Conservation (phyloP, 2,329 filamentous ascomycete genomes). For the Penicillium freii region DNA sequence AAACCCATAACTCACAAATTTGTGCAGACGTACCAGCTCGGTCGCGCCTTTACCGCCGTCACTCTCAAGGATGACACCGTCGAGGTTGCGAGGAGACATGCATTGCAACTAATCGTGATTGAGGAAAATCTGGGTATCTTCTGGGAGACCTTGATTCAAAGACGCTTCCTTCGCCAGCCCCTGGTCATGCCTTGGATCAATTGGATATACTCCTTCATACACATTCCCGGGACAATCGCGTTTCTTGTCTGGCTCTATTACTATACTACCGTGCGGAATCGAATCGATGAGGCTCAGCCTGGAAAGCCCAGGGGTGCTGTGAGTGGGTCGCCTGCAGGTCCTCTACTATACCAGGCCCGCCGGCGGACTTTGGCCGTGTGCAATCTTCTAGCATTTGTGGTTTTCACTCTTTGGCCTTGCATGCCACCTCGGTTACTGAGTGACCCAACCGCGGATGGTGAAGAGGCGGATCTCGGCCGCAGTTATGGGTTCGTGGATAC, state of each 20-base stretch:
- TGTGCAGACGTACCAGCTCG: constrained; percentile 69
- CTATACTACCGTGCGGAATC: constrained; percentile 63
- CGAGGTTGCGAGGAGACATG: constrained; percentile 65
- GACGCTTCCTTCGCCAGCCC: constrained; percentile 55
- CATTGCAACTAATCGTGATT: constrained; percentile 64
- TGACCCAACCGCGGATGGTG: constrained; percentile 54
- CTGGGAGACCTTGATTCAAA: constrained; percentile 62
- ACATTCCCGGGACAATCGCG: constrained; percentile 72
- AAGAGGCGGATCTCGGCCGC: constrained; percentile 58
- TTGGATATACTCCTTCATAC: constrained; percentile 72
- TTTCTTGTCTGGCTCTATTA: constrained; percentile 68
- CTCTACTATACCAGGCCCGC: constrained; percentile 55
- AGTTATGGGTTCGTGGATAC: constrained; percentile 61
- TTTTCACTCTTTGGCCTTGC: constrained; percentile 60
- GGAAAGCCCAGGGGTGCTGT: constrained; percentile 38
- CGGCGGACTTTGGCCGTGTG: constrained; percentile 58
- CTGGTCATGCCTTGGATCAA: constrained; percentile 67
- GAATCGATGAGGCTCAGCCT: constrained; percentile 42
- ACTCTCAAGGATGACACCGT: constrained; percentile 67
- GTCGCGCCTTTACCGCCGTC: constrained; percentile 68
- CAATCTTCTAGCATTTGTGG: constrained; percentile 59
- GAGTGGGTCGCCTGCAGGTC: constrained; percentile 48
- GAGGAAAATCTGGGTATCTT: constrained; percentile 66
- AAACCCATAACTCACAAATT: constrained; percentile 7
- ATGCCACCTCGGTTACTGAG: constrained; percentile 60